Evolutionary conservation across 2,329 filamentous ascomycete species (phyloP).

Genomic region (Onygena corvina): DNA sequence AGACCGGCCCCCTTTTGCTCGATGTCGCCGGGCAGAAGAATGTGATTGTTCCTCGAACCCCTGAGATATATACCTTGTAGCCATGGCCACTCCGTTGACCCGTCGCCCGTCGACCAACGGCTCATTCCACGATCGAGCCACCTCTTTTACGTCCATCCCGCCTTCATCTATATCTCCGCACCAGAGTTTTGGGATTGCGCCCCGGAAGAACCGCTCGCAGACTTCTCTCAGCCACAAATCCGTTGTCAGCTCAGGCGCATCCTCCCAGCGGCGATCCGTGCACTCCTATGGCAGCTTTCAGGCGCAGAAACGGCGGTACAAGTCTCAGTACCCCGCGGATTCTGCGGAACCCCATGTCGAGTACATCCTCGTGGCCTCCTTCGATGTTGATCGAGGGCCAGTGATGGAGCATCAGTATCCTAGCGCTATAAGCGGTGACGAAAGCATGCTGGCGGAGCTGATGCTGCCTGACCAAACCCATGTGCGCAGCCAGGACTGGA

Average conservation of each 20-base stretch:
- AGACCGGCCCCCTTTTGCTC: neutral
- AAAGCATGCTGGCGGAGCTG: slow-evolving; percentile 94
- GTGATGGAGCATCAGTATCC: slow-evolving; percentile 99
- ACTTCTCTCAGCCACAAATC: slow-evolving; percentile 43
- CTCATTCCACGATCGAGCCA: slow-evolving; percentile 33
- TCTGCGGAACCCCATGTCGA: slow-evolving; percentile 87
- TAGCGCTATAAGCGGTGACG: slow-evolving; percentile 85
- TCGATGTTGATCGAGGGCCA: slow-evolving; percentile 90
- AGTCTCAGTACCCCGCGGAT: slow-evolving; percentile 64
- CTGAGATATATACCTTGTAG: slow-evolving; percentile 11
- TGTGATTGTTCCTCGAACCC: slow-evolving; percentile 3
- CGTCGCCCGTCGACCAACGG: slow-evolving; percentile 32
- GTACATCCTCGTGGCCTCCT: slow-evolving; percentile 93
- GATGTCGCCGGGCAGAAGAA: no score
- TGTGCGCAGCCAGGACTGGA: slow-evolving; percentile 92
- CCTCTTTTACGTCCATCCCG: slow-evolving; percentile 53
- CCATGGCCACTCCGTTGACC: slow-evolving; percentile 29
- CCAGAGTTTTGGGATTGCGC: slow-evolving; percentile 37
- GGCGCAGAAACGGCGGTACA: slow-evolving; percentile 33
- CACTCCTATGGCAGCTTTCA: slow-evolving; percentile 18
- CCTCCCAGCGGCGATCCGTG: slow-evolving; percentile 28
- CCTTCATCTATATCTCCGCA: slow-evolving; percentile 33
- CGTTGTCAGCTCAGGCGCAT: slow-evolving; percentile 36
- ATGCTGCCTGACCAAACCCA: slow-evolving; percentile 98
- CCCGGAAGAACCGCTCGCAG: slow-evolving; percentile 49